Evolutionary conservation across 805 yeast genomes (phyloP).

Genomic region (Starmerella bacillaris): DNA sequence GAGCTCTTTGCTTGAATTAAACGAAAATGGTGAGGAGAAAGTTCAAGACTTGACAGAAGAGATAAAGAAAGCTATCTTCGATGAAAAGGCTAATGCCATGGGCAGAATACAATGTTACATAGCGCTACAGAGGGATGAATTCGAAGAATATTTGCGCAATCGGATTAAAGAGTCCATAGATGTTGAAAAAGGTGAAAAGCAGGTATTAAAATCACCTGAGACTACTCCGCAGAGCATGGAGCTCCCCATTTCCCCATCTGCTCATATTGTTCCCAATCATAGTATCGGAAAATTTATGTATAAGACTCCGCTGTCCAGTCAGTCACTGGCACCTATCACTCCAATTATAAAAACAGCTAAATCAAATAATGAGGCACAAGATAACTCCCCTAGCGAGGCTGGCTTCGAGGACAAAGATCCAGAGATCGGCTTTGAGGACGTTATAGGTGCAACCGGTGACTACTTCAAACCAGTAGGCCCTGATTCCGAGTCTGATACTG

Average conservation of each 20-base stretch:
- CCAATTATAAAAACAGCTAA: neutral
- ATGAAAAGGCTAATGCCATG: conserved; percentile 7
- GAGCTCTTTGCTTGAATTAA: neutral
- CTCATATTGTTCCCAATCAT: too few species aligned
- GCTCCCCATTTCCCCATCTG: too few species aligned
- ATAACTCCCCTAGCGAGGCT: neutral
- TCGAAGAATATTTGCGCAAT: conserved; percentile 9
- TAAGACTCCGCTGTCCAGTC: neutral
- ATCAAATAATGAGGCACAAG: neutral
- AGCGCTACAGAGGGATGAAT: conserved; percentile 11
- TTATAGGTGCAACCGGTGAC: conserved; percentile 4
- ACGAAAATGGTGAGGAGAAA: neutral
- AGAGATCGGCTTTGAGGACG: conserved; percentile 7
- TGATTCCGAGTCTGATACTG: neutral
- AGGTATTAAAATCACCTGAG: neutral
- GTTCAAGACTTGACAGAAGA: conserved; percentile 8
- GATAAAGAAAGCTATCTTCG: conserved; percentile 9
- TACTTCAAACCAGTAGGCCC: neutral
- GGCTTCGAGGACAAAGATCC: conserved; percentile 1
- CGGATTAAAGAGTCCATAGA: conserved; percentile 3
- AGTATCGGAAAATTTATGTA: neutral
- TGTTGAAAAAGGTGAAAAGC: conserved; percentile 1
- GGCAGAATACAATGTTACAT: conserved; percentile 10
- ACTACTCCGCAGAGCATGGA: neutral
- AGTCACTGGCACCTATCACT: neutral